A percentile compares a stretch with the other conserved stretches of the same genome.
These are phyloP conservation scores for Glonium stellatum DNA, from an alignment of 495 filamentous ascomycete genomes.

Conservation along the genomic window DNA sequence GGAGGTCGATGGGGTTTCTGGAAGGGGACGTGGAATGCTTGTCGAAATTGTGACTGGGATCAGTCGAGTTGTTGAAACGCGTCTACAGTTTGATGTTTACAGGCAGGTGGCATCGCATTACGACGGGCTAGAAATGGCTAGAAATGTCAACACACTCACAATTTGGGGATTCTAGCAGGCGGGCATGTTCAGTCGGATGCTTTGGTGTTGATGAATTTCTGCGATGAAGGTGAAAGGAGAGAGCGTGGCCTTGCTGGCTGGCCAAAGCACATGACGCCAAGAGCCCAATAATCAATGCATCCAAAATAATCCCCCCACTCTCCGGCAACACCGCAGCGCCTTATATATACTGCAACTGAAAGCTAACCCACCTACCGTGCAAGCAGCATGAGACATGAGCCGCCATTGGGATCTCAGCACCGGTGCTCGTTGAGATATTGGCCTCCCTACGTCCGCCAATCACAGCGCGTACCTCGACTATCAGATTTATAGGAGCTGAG, in stretches of 20 bases:
- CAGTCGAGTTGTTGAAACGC: conserved; percentile 26
- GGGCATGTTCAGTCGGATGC: neutral
- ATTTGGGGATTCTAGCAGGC: neutral
- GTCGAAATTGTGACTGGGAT: conserved; percentile 27
- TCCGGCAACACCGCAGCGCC: no score
- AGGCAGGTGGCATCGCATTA: conserved; percentile 7
- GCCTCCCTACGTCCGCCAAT: no score
- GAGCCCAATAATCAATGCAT: neutral
- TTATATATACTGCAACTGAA: no score
- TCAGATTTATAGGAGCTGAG: no score
- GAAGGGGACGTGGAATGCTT: conserved; percentile 18
- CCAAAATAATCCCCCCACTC: neutral
- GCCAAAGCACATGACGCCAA: neutral
- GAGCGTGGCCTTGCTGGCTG: neutral
- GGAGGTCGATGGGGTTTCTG: conserved; percentile 12
- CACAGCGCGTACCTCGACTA: no score
- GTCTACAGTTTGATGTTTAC: conserved; percentile 25
- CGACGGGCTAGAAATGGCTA: neutral
- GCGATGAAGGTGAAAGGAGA: conserved; percentile 6
- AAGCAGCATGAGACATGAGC: no score
- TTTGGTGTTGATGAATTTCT: neutral
- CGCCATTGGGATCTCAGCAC: no score
- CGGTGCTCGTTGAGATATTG: no score
- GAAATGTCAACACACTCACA: neutral
- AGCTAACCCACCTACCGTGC: no score